phyloP scores from a whole-genome alignment of 2,329 filamentous ascomycete species.

The Stagonosporopsis cucurbitacearum region DNA sequence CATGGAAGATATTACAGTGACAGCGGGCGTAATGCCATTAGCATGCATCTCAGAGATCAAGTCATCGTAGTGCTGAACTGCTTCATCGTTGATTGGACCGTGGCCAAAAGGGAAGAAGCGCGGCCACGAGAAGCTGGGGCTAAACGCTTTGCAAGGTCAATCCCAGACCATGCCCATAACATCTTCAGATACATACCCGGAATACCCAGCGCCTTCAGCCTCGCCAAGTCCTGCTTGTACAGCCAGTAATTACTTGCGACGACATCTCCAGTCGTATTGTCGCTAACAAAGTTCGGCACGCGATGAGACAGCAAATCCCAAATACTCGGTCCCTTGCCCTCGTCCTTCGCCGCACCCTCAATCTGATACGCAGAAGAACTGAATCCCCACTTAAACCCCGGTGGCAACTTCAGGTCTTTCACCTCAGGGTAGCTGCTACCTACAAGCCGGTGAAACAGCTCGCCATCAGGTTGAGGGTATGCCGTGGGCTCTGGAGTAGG shows the following conservation, averaged over 20 bases:
- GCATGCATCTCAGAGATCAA: slow-evolving; percentile 47
- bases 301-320: slow-evolving; percentile 54
- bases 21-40: slow-evolving; percentile 44
- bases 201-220: slow-evolving; percentile 44
- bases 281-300: slow-evolving; percentile 50
- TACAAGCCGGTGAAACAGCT: slow-evolving; percentile 53
- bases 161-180: too few species aligned
- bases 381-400: slow-evolving; percentile 53
- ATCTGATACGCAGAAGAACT: slow-evolving; percentile 52
- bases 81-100: slow-evolving; percentile 46
- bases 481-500: slow-evolving; percentile 53
- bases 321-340: slow-evolving; percentile 53
- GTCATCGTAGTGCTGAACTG: slow-evolving; percentile 50
- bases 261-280: slow-evolving; percentile 52
- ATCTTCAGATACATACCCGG: slow-evolving; percentile 19
- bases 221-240: slow-evolving; percentile 53
- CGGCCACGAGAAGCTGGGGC: slow-evolving; percentile 49
- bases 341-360: slow-evolving; percentile 53
- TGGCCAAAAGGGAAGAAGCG: slow-evolving; percentile 50
- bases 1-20: slow-evolving; percentile 30
- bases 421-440: slow-evolving; percentile 43
- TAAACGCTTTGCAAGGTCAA: slow-evolving; percentile 31
- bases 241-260: slow-evolving; percentile 52
- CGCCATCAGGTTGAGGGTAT: slow-evolving; percentile 48
- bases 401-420: slow-evolving; percentile 49